These are phyloP conservation scores for Colletotrichum aenigma DNA, from an alignment of 2,329 filamentous ascomycete species.

Conservation along the genomic window DNA sequence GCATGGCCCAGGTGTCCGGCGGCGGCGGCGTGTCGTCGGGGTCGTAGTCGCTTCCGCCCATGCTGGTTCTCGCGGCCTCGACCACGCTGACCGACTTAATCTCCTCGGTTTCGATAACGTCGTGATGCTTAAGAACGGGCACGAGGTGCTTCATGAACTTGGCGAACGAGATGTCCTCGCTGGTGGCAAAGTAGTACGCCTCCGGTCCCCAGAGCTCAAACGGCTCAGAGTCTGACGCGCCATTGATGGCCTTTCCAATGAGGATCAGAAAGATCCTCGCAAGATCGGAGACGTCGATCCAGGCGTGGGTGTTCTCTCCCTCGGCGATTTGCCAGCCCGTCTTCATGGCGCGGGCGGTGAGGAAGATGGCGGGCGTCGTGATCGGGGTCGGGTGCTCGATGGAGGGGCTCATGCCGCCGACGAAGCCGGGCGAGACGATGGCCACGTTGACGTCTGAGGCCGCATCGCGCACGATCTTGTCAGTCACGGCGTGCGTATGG, in stretches of 20 bases:
- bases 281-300: conserved; percentile 5
- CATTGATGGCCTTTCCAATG: background rate
- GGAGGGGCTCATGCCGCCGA: conserved; percentile 23
- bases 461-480: conserved; percentile 1
- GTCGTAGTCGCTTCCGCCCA: background rate
- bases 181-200: background rate
- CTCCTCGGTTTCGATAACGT: background rate
- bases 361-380: conserved; percentile 13
- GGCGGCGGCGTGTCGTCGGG: background rate
- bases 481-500: background rate
- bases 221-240: background rate
- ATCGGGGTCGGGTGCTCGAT: conserved; percentile 22
- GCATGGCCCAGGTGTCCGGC: conserved; percentile 8
- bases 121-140: background rate
- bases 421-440: conserved; percentile 19
- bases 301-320: conserved; percentile 6
- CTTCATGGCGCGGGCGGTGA: conserved; percentile 4
- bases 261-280: background rate
- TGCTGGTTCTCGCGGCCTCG: background rate
- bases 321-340: conserved; percentile 6
- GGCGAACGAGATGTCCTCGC: background rate
- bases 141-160: background rate
- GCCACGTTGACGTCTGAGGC: background rate
- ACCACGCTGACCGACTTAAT: background rate
- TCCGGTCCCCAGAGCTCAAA: background rate